phyloP scores from a whole-genome alignment of 2,329 filamentous ascomycete species.

The Rhytidhysteron rufulum region DNA sequence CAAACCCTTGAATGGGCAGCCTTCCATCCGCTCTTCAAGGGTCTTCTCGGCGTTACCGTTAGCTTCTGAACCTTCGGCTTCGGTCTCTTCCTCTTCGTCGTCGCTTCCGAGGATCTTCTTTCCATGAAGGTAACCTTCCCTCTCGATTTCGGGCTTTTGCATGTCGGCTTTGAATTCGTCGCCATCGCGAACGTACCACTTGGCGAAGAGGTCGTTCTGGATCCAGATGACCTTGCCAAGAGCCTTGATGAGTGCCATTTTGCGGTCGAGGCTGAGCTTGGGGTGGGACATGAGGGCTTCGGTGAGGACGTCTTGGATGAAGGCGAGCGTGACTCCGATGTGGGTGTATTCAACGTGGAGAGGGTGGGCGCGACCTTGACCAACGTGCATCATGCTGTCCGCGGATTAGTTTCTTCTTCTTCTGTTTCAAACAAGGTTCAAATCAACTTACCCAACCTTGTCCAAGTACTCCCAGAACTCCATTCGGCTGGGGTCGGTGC shows the following conservation, averaged over 20 bases:
- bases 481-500: conserved; percentile 69
- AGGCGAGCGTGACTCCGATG: conserved; percentile 67
- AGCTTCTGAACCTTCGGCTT: no score
- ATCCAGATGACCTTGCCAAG: conserved; percentile 83
- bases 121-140: conserved; percentile 34
- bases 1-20: no score
- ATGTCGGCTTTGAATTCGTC: conserved; percentile 53
- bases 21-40: no score
- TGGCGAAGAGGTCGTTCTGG: conserved; percentile 82
- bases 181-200: conserved; percentile 71
- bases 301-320: conserved; percentile 73
- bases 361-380: conserved; percentile 65
- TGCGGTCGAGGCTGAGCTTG: conserved; percentile 61
- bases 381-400: conserved; percentile 79
- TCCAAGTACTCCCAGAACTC: conserved; percentile 82
- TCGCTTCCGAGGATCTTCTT: conserved; percentile 29
- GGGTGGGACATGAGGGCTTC: conserved; percentile 73
- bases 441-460: conserved; percentile 66
- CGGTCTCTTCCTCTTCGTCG: no score
- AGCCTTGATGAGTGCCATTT: conserved; percentile 71
- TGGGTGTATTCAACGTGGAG: conserved; percentile 79
- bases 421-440: no score
- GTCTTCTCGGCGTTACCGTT: no score
- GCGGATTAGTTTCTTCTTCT: no score
- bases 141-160: conserved; percentile 32